Evolutionary conservation across 2,329 filamentous ascomycete species (phyloP).

Genomic region (Pestalotiopsis sp.): DNA sequence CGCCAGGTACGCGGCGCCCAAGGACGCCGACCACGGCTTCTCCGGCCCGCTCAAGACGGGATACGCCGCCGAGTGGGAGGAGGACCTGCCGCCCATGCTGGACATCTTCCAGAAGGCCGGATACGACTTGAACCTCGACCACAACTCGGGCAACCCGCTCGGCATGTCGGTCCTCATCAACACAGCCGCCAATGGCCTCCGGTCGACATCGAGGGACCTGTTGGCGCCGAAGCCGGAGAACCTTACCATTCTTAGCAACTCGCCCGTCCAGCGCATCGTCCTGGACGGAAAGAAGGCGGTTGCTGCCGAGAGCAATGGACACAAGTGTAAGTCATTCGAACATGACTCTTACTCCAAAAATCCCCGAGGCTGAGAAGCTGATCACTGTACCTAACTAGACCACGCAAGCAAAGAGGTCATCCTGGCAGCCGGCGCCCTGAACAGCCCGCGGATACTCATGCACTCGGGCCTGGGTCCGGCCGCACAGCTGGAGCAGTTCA

Average conservation of each 20-base stretch:
- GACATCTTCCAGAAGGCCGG: slow-evolving; percentile 53
- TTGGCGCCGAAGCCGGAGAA: slow-evolving; percentile 48
- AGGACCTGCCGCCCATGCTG: slow-evolving; percentile 45
- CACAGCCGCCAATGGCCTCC: slow-evolving; percentile 48
- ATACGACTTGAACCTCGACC: slow-evolving; percentile 52
- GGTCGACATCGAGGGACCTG: slow-evolving; percentile 55
- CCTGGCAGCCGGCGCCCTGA: slow-evolving; percentile 43
- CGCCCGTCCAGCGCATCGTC: slow-evolving; percentile 49
- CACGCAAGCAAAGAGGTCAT: slow-evolving; percentile 44
- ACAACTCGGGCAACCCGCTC: slow-evolving; percentile 61
- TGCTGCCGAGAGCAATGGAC: slow-evolving; percentile 46
- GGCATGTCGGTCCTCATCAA: slow-evolving; percentile 55
- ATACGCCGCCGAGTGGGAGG: slow-evolving; percentile 52
- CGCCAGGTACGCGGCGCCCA: slow-evolving; percentile 49
- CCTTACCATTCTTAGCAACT: slow-evolving; percentile 51
- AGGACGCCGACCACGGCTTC: slow-evolving; percentile 48
- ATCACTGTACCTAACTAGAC: slow-evolving; percentile 16
- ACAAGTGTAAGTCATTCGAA: slow-evolving; percentile 44
- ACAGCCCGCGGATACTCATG: slow-evolving; percentile 47
- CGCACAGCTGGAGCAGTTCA: slow-evolving; percentile 33
- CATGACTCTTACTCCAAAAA: background rate
- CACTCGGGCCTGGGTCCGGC: slow-evolving; percentile 45
- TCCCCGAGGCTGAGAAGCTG: background rate
- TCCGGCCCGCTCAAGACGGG: slow-evolving; percentile 50
- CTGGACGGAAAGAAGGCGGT: slow-evolving; percentile 46